A percentile compares a stretch with the other conserved stretches of the same genome.
Conservation (phyloP, 108 stramenopile species). For the Pseudonitzschia multiseries region DNA sequence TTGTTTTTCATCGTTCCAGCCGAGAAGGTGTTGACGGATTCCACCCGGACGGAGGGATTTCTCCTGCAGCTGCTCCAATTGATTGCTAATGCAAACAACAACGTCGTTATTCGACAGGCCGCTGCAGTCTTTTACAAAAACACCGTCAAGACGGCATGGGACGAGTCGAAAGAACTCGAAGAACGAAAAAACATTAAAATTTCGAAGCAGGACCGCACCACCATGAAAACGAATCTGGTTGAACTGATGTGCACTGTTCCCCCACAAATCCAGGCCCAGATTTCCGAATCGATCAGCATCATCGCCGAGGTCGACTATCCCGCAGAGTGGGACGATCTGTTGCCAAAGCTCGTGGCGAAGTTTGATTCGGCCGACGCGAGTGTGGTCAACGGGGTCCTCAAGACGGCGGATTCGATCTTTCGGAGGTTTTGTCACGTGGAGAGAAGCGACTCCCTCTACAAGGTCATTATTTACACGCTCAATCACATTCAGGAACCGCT, state of each 20-base stretch:
- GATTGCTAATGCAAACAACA: slow-evolving; percentile 42
- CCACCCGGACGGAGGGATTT: slow-evolving; percentile 53
- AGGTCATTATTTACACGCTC: slow-evolving; percentile 82
- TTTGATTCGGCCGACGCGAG: slow-evolving; percentile 65
- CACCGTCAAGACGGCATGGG: slow-evolving; percentile 95
- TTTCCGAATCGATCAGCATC: slow-evolving; percentile 90
- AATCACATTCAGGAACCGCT: slow-evolving; percentile 81
- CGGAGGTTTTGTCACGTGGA: slow-evolving; percentile 92
- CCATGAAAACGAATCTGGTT: slow-evolving; percentile 93
- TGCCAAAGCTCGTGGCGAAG: slow-evolving; percentile 85
- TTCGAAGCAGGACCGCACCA: slow-evolving; percentile 68
- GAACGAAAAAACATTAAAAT: slow-evolving; percentile 51
- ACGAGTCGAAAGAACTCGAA: slow-evolving; percentile 63
- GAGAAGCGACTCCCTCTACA: slow-evolving; percentile 83
- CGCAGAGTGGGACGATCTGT: slow-evolving; percentile 88
- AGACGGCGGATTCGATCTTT: slow-evolving; percentile 93
- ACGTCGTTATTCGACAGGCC: slow-evolving; percentile 66
- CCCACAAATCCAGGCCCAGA: slow-evolving; percentile 89
- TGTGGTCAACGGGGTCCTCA: slow-evolving; percentile 92
- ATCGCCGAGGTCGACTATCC: slow-evolving; percentile 96
- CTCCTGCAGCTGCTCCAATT: slow-evolving; percentile 64
- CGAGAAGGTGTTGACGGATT: slow-evolving; percentile 56
- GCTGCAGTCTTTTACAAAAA: slow-evolving; percentile 98
- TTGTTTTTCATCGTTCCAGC: slow-evolving; percentile 32
- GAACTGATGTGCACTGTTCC: slow-evolving; percentile 94